These are phyloP conservation scores for Mollisiaceae sp. DNA, from an alignment of 2,329 filamentous ascomycete species.

Conservation along the genomic window DNA sequence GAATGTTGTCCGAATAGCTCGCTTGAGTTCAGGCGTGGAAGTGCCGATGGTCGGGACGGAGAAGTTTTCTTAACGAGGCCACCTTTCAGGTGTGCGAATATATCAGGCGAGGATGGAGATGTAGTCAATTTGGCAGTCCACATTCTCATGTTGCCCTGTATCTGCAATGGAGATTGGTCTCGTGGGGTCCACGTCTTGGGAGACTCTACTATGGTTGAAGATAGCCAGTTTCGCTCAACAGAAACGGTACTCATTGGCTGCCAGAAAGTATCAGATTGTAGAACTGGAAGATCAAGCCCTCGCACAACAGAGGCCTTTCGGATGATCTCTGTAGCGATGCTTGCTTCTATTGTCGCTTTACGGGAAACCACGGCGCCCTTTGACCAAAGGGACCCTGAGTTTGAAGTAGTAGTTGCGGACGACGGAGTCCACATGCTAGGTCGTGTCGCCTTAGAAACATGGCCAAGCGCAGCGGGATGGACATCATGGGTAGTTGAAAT, in stretches of 20 bases:
- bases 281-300: slow-evolving; percentile 15
- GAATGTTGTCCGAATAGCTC: slow-evolving; percentile 17
- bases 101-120: slow-evolving; percentile 16
- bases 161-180: neutral
- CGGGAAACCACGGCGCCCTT: slow-evolving; percentile 8
- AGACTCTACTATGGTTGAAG: slow-evolving; percentile 1
- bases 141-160: slow-evolving; percentile 15
- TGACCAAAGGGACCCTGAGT: slow-evolving; percentile 19
- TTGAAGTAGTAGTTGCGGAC: neutral
- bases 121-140: slow-evolving; percentile 17
- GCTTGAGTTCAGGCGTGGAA: slow-evolving; percentile 25
- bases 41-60: slow-evolving; percentile 6
- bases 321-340: neutral
- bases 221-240: slow-evolving; percentile 18
- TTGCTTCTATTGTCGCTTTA: neutral
- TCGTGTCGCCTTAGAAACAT: slow-evolving; percentile 8
- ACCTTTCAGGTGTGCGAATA: slow-evolving; percentile 28
- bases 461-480: slow-evolving; percentile 34
- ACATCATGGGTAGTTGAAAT: slow-evolving; percentile 23
- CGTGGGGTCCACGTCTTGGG: slow-evolving; percentile 20
- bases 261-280: slow-evolving; percentile 22
- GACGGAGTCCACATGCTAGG: slow-evolving; percentile 19
- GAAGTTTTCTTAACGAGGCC: slow-evolving; percentile 21
- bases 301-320: slow-evolving; percentile 19
- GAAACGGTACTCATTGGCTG: slow-evolving; percentile 2